These are phyloP conservation scores for Phialemonium atrogriseum DNA, from an alignment of 2,329 filamentous ascomycete genomes.

Conservation along the genomic window DNA sequence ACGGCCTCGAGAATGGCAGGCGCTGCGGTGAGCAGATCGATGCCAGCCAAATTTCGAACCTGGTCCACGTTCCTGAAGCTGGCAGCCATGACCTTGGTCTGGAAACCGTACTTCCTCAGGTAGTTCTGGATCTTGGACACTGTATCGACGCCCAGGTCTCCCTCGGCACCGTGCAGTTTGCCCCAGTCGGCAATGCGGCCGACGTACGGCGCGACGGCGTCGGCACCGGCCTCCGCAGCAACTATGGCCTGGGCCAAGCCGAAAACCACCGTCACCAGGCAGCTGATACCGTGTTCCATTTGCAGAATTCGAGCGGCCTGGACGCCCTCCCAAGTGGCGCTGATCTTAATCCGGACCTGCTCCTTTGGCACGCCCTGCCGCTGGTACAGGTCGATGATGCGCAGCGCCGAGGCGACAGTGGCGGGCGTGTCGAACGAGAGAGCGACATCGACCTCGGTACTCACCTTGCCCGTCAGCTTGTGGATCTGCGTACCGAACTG, in stretches of 20 bases:
- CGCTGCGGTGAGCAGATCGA: constrained; percentile 59
- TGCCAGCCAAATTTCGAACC: constrained; percentile 69
- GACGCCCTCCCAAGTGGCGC: constrained; percentile 74
- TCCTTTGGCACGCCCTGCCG: constrained; percentile 61
- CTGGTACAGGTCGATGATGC: constrained; percentile 70
- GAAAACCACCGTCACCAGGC: constrained; percentile 75
- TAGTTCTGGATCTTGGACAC: constrained; percentile 71
- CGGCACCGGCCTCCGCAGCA: constrained; percentile 65
- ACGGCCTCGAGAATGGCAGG: constrained; percentile 50
- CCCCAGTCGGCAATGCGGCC: constrained; percentile 74
- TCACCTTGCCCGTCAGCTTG: constrained; percentile 68
- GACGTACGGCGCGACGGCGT: constrained; percentile 73
- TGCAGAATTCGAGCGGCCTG: constrained; percentile 67
- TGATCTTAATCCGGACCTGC: constrained; percentile 69
- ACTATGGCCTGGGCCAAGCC: constrained; percentile 66
- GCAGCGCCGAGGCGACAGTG: constrained; percentile 64
- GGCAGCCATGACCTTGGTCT: constrained; percentile 74
- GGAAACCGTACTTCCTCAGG: constrained; percentile 76
- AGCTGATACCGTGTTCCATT: constrained; percentile 64
- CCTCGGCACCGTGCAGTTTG: constrained; percentile 59
- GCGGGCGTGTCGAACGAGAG: constrained; percentile 67
- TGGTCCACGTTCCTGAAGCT: constrained; percentile 68
- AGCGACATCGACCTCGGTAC: constrained; percentile 66
- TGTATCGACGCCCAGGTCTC: constrained; percentile 69
- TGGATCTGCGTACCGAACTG: constrained; percentile 73